Conservation (phyloP, 768 basidiomycete genomes). For the Boletus pseudo-olivaceus region DNA sequence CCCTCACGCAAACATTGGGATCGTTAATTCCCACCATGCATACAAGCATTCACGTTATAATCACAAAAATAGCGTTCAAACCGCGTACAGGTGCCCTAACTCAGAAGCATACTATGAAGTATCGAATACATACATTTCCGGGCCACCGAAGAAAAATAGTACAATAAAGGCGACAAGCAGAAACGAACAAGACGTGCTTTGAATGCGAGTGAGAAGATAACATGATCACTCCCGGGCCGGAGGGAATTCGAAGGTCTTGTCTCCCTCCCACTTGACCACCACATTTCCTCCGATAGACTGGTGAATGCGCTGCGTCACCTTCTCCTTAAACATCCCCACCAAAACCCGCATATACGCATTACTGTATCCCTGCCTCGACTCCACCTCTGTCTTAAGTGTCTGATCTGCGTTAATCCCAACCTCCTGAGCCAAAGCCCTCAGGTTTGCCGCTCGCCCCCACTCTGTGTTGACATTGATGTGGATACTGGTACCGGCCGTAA, state of each 20-base stretch:
- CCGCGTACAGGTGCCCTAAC: too few relatives aligned
- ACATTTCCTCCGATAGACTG: constrained; percentile 2
- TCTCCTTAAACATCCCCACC: background rate
- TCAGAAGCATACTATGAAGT: too few relatives aligned
- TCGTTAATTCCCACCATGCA: background rate
- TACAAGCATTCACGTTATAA: too few relatives aligned
- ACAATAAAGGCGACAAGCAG: background rate
- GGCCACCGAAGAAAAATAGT: background rate
- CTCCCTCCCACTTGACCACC: constrained; percentile 3
- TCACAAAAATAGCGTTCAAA: too few relatives aligned
- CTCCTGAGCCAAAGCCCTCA: constrained; percentile 4
- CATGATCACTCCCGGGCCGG: background rate
- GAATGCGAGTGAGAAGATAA: background rate
- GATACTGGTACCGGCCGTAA: constrained; percentile 7
- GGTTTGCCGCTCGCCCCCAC: constrained; percentile 2
- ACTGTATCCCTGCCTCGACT: constrained; percentile 2
- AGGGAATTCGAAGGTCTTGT: constrained; percentile 11
- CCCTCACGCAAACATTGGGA: background rate
- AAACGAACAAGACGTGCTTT: background rate
- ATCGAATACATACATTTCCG: background rate
- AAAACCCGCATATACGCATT: background rate
- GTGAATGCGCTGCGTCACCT: background rate
- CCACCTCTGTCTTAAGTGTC: background rate
- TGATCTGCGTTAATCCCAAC: background rate
- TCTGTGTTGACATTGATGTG: constrained; percentile 4